Conservation (phyloP, 768 basidiomycete genomes). For the Mycena belliarum region DNA sequence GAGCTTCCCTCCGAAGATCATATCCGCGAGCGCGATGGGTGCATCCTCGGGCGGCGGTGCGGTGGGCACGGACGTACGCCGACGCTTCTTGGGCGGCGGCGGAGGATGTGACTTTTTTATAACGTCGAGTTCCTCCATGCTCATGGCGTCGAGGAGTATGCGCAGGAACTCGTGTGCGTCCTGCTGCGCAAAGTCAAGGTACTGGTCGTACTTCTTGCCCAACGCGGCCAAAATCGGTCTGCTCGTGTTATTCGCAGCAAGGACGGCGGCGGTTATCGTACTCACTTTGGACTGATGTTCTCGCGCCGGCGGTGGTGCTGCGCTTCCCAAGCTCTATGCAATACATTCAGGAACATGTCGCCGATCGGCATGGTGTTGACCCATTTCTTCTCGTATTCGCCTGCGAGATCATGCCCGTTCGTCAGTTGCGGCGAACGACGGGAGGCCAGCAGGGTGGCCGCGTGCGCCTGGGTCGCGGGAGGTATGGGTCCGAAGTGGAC, state of each 20-base stretch:
- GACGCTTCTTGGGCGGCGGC: constrained; percentile 43
- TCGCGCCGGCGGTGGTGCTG: constrained; percentile 55
- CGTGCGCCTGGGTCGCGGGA: constrained; percentile 38
- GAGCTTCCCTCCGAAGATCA: constrained; percentile 87
- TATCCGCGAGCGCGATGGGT: constrained; percentile 78
- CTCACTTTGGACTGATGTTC: constrained; percentile 68
- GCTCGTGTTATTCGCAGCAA: constrained; percentile 2
- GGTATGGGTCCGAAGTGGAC: constrained; percentile 56
- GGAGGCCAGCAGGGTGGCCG: constrained; percentile 41
- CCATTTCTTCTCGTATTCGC: constrained; percentile 52
- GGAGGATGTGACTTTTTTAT: constrained; percentile 74
- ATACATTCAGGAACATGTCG: constrained; percentile 61
- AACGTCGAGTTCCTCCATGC: constrained; percentile 93
- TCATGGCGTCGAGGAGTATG: constrained; percentile 86
- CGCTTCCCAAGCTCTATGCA: constrained; percentile 64
- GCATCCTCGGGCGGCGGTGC: constrained; percentile 42
- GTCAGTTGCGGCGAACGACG: constrained; percentile 67
- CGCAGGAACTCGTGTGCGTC: constrained; percentile 94
- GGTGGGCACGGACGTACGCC: constrained; percentile 25
- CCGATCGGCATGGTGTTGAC: constrained; percentile 68
- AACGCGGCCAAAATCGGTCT: constrained; percentile 68
- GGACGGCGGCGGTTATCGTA: constrained; percentile 14
- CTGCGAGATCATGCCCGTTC: constrained; percentile 61
- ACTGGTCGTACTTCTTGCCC: constrained; percentile 90
- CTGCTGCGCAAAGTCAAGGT: constrained; percentile 92